These are phyloP conservation scores for Beauveria sp. DNA, from an alignment of 2,329 filamentous ascomycete genomes.

Conservation along the genomic window DNA sequence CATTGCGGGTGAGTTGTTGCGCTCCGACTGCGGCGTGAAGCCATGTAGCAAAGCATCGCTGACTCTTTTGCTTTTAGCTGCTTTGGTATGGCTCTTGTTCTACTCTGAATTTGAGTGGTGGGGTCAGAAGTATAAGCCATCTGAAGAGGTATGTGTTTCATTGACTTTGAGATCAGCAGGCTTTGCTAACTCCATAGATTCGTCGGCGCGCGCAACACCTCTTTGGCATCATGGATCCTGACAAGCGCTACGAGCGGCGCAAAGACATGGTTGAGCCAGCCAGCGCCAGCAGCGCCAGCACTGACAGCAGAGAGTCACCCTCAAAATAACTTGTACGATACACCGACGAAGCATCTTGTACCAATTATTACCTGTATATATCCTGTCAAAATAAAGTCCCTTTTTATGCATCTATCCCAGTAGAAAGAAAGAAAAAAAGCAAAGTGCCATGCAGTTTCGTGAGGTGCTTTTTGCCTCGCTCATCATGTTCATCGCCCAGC, in stretches of 20 bases:
- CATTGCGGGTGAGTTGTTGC: constrained; percentile 42
- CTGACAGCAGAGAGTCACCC: constrained; percentile 21
- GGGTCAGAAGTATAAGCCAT: constrained; percentile 35
- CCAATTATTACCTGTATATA: constrained; percentile 17
- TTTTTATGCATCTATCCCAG: constrained; percentile 4
- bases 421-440: background rate
- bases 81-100: constrained; percentile 32
- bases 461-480: background rate
- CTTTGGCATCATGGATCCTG: constrained; percentile 33
- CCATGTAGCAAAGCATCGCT: background rate
- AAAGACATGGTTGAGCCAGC: constrained; percentile 28
- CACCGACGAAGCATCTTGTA: constrained; percentile 20
- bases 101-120: constrained; percentile 38
- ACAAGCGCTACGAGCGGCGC: constrained; percentile 35
- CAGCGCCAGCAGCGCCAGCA: constrained; percentile 12
- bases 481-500: constrained; percentile 25
- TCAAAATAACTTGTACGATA: constrained; percentile 20
- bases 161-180: background rate
- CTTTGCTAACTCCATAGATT: constrained; percentile 21
- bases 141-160: constrained; percentile 28
- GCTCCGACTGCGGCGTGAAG: background rate
- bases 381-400: constrained; percentile 2
- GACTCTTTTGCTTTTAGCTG: constrained; percentile 20
- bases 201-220: constrained; percentile 29
- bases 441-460: background rate